Evolutionary conservation across 2,329 filamentous ascomycete species (phyloP).

Genomic region (Paraphoma sp.): DNA sequence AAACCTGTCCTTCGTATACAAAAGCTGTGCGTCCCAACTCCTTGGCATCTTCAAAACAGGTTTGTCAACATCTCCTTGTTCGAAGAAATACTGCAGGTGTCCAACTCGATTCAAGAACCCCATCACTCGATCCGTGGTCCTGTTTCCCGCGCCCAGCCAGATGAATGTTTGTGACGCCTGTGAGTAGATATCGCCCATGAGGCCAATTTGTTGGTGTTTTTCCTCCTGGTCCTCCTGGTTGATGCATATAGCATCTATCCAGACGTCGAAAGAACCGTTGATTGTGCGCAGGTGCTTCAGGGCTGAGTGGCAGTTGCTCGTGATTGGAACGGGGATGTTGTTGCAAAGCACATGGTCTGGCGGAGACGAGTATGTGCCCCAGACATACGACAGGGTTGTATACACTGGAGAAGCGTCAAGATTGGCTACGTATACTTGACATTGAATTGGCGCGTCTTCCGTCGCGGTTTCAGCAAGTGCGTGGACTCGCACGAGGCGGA

Average conservation of each 20-base stretch:
- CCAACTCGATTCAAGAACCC: not conserved
- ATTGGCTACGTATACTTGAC: constrained; percentile 1
- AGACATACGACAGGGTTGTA: constrained; percentile 12
- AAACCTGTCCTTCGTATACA: not conserved
- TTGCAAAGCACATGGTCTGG: constrained; percentile 2
- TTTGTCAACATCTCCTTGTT: not conserved
- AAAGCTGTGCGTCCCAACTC: not conserved
- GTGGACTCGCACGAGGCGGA: not conserved
- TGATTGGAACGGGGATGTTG: constrained; percentile 1
- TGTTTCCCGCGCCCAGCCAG: constrained; percentile 3
- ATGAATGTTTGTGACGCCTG: constrained; percentile 3
- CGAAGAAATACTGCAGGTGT: not conserved
- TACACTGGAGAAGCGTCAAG: not conserved
- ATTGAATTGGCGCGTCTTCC: not conserved
- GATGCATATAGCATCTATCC: constrained; percentile 2
- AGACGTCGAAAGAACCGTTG: constrained; percentile 1
- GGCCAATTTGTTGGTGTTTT: not conserved
- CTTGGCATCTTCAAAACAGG: not conserved
- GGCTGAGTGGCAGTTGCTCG: constrained; percentile 9
- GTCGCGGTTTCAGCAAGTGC: not conserved
- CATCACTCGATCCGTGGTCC: not conserved
- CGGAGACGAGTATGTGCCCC: not conserved
- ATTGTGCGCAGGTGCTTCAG: constrained; percentile 7
- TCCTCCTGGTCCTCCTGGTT: not conserved
- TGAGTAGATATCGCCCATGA: constrained; percentile 7